These are phyloP conservation scores for Cladosporium sp. DNA, from an alignment of 2,329 filamentous ascomycete genomes.

Conservation along the genomic window DNA sequence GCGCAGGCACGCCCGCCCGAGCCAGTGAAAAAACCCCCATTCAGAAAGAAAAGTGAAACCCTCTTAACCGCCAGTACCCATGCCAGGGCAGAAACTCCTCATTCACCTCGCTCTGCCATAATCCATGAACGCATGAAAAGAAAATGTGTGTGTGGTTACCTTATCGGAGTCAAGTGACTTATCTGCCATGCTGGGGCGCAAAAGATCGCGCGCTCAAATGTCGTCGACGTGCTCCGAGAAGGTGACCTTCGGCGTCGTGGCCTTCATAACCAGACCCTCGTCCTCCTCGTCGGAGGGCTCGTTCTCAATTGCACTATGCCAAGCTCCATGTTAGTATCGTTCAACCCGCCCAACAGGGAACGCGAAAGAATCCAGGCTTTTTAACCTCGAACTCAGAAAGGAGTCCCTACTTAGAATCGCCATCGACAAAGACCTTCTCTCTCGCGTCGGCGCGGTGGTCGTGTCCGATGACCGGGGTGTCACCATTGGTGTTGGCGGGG, in stretches of 20 bases:
- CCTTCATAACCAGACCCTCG: conserved; percentile 14
- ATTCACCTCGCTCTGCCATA: neutral
- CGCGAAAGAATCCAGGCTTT: neutral
- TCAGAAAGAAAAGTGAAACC: neutral
- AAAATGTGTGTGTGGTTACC: neutral
- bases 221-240: conserved; percentile 10
- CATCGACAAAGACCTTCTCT: neutral
- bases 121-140: neutral
- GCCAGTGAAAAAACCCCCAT: too few relatives aligned
- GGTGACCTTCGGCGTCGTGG: conserved; percentile 2
- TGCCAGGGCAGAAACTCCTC: neutral
- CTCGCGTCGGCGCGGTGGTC: conserved; percentile 6
- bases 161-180: neutral
- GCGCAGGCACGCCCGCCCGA: too few relatives aligned
- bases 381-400: neutral
- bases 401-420: conserved; percentile 6
- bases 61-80: neutral
- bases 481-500: conserved; percentile 11
- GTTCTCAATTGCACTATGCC: neutral
- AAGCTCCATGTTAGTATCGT: conserved; percentile 10
- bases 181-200: neutral
- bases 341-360: neutral
- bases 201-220: neutral
- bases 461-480: conserved; percentile 9
- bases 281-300: conserved; percentile 9